Evolutionary conservation across 2,329 filamentous ascomycete species (phyloP).

Genomic region (Fusarium sp.): DNA sequence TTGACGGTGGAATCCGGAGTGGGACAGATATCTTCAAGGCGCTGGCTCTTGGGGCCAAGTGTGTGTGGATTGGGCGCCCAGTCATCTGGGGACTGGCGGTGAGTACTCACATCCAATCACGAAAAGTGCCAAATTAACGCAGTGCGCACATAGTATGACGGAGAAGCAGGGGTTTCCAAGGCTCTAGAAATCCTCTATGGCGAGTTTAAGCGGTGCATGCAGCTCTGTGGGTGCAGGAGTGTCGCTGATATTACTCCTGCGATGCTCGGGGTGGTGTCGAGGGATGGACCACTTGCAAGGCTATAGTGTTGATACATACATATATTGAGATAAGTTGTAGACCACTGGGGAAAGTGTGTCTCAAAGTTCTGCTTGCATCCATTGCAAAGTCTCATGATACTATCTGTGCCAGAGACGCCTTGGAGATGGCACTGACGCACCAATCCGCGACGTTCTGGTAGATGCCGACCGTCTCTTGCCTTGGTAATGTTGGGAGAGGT

Average conservation of each 20-base stretch:
- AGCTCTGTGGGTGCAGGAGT: constrained; percentile 1
- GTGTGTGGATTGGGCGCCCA: not conserved
- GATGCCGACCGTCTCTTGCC: not conserved
- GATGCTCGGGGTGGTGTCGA: not conserved
- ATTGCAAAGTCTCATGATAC: too few relatives aligned
- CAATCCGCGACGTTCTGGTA: not conserved
- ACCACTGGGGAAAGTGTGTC: too few relatives aligned
- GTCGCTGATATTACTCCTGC: constrained; percentile 2
- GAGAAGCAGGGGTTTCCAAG: constrained; percentile 5
- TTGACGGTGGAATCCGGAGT: constrained; percentile 7
- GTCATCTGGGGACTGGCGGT: not conserved
- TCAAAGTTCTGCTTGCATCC: too few relatives aligned
- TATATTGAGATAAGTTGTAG: too few relatives aligned
- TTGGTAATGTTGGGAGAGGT: not conserved
- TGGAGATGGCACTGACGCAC: not conserved
- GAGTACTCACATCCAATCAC: not conserved
- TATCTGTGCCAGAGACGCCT: too few relatives aligned
- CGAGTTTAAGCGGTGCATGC: constrained; percentile 15
- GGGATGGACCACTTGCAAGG: constrained; percentile 4
- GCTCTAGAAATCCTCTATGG: constrained; percentile 5
- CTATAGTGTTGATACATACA: not conserved
- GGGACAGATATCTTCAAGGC: constrained; percentile 16
- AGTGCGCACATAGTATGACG: not conserved
- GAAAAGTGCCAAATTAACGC: too few relatives aligned
- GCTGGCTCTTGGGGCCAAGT: constrained; percentile 1